Conservation (phyloP, 2,329 filamentous ascomycete genomes). For the Venturia oleaginea region DNA sequence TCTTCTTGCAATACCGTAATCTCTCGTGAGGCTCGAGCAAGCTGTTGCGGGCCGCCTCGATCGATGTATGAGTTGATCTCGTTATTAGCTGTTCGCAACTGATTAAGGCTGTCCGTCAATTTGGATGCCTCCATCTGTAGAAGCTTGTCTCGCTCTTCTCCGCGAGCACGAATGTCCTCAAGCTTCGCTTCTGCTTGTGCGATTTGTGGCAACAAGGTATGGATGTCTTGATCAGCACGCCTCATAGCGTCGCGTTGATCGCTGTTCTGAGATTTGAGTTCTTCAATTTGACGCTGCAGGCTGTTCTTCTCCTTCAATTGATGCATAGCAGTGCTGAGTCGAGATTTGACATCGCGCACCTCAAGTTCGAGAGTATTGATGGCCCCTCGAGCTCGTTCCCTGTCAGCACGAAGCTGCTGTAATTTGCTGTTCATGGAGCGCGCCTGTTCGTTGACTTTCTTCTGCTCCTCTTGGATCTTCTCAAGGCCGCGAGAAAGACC, state of each 20-base stretch:
- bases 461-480: slow-evolving; percentile 72
- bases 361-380: slow-evolving; percentile 68
- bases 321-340: slow-evolving; percentile 59
- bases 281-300: slow-evolving; percentile 61
- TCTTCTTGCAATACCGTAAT: slow-evolving; percentile 59
- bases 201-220: slow-evolving; percentile 65
- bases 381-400: slow-evolving; percentile 59
- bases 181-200: slow-evolving; percentile 65
- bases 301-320: slow-evolving; percentile 74
- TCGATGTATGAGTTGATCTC: slow-evolving; percentile 76
- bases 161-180: slow-evolving; percentile 65
- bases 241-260: slow-evolving; percentile 63
- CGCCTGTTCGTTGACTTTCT: slow-evolving; percentile 56
- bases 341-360: slow-evolving; percentile 63
- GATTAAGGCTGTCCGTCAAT: slow-evolving; percentile 64
- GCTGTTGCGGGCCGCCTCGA: slow-evolving; percentile 61
- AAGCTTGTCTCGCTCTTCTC: slow-evolving; percentile 62
- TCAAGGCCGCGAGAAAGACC: slow-evolving; percentile 62
- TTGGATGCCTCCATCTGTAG: slow-evolving; percentile 62
- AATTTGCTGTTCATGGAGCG: slow-evolving; percentile 55
- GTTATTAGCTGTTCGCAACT: slow-evolving; percentile 64
- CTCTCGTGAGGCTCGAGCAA: slow-evolving; percentile 60
- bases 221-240: slow-evolving; percentile 62
- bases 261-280: slow-evolving; percentile 57
- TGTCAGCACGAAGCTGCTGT: slow-evolving; percentile 57